phyloP scores from a whole-genome alignment of 345 rosid species.

The Salix udensis region DNA sequence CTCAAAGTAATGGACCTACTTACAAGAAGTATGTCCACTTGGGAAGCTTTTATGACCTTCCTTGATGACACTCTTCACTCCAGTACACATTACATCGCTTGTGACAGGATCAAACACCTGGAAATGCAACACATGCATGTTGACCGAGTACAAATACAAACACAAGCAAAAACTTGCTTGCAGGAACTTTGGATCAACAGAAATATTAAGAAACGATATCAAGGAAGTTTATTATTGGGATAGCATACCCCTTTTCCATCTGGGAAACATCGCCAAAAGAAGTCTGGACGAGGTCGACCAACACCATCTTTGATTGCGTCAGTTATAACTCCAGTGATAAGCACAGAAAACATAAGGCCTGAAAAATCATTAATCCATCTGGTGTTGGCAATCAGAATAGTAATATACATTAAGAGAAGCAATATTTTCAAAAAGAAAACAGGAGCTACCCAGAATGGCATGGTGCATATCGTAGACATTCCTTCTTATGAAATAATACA shows the following conservation, averaged over 20 bases:
- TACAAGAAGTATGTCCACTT: conserved; percentile 93
- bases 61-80: conserved; percentile 59
- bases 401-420: conserved; percentile 1
- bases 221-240: background rate
- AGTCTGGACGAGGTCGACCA: conserved; percentile 94
- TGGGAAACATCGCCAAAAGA: conserved; percentile 97
- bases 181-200: background rate
- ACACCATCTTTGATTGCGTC: conserved; percentile 91
- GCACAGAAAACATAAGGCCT: conserved; percentile 80
- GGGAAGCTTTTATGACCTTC: conserved; percentile 98
- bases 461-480: conserved; percentile 89
- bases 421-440: background rate
- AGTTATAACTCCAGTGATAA: conserved; percentile 75
- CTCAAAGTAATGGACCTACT: conserved; percentile 23
- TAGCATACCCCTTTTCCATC: conserved; percentile 71
- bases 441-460: conserved; percentile 66
- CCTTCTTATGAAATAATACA: conserved; percentile 64
- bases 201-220: background rate
- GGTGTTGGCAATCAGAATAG: background rate
- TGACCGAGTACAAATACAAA: conserved; percentile 12
- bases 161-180: background rate
- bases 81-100: conserved; percentile 64
- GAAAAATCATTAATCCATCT: conserved; percentile 16
- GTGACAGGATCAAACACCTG: conserved; percentile 65
- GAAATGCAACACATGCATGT: conserved; percentile 12